These are phyloP conservation scores for Lentinula lateritia DNA, from an alignment of 768 basidiomycete species.

Conservation along the genomic window DNA sequence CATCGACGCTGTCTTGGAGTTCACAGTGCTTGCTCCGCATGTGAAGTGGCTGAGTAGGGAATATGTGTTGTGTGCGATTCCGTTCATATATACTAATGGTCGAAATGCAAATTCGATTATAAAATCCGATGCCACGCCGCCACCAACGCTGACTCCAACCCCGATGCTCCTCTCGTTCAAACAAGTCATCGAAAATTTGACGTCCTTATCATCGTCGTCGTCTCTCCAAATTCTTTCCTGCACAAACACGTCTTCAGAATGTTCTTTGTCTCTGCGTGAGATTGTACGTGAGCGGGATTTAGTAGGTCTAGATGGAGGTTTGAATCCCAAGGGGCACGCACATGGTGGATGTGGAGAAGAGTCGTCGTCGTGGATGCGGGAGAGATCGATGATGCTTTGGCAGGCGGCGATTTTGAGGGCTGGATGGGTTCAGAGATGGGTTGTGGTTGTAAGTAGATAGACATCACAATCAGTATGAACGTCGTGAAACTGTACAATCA, in stretches of 20 bases:
- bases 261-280: slow-evolving; percentile 18
- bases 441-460: background rate
- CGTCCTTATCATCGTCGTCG: slow-evolving; percentile 10
- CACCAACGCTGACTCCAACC: slow-evolving; percentile 22
- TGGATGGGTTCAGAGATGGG: background rate
- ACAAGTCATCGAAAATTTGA: slow-evolving; percentile 29
- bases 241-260: slow-evolving; percentile 18
- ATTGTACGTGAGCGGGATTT: slow-evolving; percentile 23
- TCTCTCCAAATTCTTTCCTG: slow-evolving; percentile 34
- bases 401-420: background rate
- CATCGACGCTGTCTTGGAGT: slow-evolving; percentile 18
- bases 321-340: too few relatives aligned
- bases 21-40: slow-evolving; percentile 32
- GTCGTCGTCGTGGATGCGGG: slow-evolving; percentile 25
- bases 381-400: background rate
- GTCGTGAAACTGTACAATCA: background rate
- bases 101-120: background rate
- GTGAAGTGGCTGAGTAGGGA: slow-evolving; percentile 26
- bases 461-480: background rate
- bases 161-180: slow-evolving; percentile 33
- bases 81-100: slow-evolving; percentile 31
- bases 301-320: slow-evolving; percentile 12
- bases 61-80: slow-evolving; percentile 37
- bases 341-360: slow-evolving; percentile 20
- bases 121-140: too few relatives aligned